A percentile compares a stretch with the other conserved stretches of the same genome.
These are phyloP conservation scores for Saccharomycopsis sp. DNA, from an alignment of 805 yeast species.

Conservation along the genomic window DNA sequence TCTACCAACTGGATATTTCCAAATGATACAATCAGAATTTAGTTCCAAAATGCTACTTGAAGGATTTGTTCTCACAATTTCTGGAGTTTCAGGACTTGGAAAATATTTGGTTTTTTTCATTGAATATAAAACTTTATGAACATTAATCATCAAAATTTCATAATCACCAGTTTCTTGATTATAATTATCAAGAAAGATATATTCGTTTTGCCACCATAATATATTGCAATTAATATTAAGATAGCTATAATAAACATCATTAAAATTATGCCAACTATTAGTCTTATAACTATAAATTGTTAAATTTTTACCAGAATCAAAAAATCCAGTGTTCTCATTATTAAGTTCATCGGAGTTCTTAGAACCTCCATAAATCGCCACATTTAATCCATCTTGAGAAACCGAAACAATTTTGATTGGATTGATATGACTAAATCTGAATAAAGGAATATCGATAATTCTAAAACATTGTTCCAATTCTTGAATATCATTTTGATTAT, in stretches of 20 bases:
- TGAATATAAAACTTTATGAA: constrained; percentile 3
- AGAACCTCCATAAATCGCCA: constrained; percentile 21
- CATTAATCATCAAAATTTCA: constrained; percentile 16
- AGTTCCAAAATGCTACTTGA: constrained; percentile 7
- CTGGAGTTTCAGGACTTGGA: background rate
- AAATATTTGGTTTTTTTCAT: background rate
- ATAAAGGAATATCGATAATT: constrained; percentile 9
- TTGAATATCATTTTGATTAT: background rate
- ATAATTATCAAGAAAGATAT: constrained; percentile 13
- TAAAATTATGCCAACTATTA: constrained; percentile 23
- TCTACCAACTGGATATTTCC: constrained; percentile 23
- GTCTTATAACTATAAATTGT: constrained; percentile 20
- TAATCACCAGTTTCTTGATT: constrained; percentile 12
- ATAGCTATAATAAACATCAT: constrained; percentile 18
- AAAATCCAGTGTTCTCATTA: background rate
- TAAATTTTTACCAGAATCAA: constrained; percentile 8
- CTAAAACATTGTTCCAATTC: constrained; percentile 6
- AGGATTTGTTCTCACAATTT: background rate
- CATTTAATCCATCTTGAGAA: constrained; percentile 20
- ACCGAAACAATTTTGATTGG: constrained; percentile 19
- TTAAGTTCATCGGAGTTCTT: background rate
- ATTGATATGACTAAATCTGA: background rate
- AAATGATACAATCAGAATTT: constrained; percentile 21
- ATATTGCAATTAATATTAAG: constrained; percentile 11
- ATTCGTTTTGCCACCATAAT: constrained; percentile 17